A percentile compares a stretch with the other conserved stretches of the same genome.
Evolutionary conservation across 2,329 filamentous ascomycete genomes (phyloP).

Genomic region (Xylariaceae sp.): DNA sequence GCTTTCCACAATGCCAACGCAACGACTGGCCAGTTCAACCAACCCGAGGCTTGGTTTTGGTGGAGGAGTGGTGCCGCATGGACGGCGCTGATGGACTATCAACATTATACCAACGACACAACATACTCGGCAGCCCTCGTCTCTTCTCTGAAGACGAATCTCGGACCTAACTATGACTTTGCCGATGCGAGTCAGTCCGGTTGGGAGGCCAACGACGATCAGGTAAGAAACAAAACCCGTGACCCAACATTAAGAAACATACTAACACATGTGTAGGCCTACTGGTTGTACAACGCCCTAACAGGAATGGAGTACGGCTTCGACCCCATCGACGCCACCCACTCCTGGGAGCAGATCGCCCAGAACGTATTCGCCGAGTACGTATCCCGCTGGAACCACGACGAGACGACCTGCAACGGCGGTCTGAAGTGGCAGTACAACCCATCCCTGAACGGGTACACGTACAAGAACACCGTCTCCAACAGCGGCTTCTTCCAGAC

Average conservation of each 20-base stretch:
- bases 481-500: slow-evolving; percentile 69
- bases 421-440: slow-evolving; percentile 67
- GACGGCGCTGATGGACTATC: slow-evolving; percentile 37
- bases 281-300: slow-evolving; percentile 56
- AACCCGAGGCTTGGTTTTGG: slow-evolving; percentile 33
- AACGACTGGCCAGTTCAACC: slow-evolving; percentile 31
- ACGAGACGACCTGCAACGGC: slow-evolving; percentile 49
- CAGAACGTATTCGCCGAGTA: slow-evolving; percentile 55
- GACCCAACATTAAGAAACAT: not conserved
- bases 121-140: slow-evolving; percentile 44
- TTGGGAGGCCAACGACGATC: slow-evolving; percentile 54
- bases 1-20: slow-evolving; percentile 27
- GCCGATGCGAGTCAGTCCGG: slow-evolving; percentile 45
- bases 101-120: slow-evolving; percentile 40
- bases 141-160: slow-evolving; percentile 43
- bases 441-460: slow-evolving; percentile 59
- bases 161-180: slow-evolving; percentile 45
- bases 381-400: slow-evolving; percentile 47
- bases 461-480: slow-evolving; percentile 64
- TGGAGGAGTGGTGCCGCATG: slow-evolving; percentile 32
- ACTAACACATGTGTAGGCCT: slow-evolving; percentile 22
- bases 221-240: slow-evolving; percentile 32
- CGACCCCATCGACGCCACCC: slow-evolving; percentile 32
- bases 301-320: slow-evolving; percentile 53
- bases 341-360: slow-evolving; percentile 51